Evolutionary conservation across 208 protist genomes (phyloP), one percentile per base, ranked within the genome.

Genomic region (Trypanosoma brucei): DNA sequence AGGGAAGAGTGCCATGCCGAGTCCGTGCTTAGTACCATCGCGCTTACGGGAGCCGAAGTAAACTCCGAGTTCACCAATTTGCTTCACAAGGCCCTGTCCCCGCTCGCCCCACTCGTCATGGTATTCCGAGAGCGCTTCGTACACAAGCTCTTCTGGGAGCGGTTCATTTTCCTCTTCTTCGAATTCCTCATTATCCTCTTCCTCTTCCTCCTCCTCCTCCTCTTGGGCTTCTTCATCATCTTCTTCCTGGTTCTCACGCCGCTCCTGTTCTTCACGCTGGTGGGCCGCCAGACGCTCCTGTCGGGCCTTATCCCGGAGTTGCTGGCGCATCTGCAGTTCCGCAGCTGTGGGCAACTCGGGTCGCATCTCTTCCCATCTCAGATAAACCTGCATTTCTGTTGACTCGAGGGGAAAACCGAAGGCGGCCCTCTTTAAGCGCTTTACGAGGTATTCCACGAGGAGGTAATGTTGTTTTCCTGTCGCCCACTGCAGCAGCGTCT

Each of bases 51-150:
- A 65, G 11, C 91, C 91, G n/a, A 79, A 33, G 65, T 88, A 96
- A 1, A 93, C 72, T 51, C 91, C 91, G n/a, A 96, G 78, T 78
- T 96, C 91, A 48, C 91, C 91, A 58, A 96, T 86, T 44, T 79
- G 80, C 74, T 92, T 91, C 30, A 96, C 87, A 55, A 92, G 48
- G 39, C 81, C 83, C 0, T 84, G 72, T 13, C 84, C 86, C 39
- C 70, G 44, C 33, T 89, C 80, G 22, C 84, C 85, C 81, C 79
- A 92, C 66, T 95, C 78, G 33, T 89, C 86, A 69, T 94, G 84
- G 76, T 89, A 93, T 45, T 94, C 91, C 33, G 82, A 73, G 5
- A 94, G 76, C 0, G 76, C 64, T 14, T 91, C 84, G 68, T 87
- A 88, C 48, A 96, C 91, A 9, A 94, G 68, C 53, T 96, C 85